These are phyloP conservation scores for Thielaviopsis ethacetica DNA, from an alignment of 2,329 filamentous ascomycete genomes.

Conservation along the genomic window DNA sequence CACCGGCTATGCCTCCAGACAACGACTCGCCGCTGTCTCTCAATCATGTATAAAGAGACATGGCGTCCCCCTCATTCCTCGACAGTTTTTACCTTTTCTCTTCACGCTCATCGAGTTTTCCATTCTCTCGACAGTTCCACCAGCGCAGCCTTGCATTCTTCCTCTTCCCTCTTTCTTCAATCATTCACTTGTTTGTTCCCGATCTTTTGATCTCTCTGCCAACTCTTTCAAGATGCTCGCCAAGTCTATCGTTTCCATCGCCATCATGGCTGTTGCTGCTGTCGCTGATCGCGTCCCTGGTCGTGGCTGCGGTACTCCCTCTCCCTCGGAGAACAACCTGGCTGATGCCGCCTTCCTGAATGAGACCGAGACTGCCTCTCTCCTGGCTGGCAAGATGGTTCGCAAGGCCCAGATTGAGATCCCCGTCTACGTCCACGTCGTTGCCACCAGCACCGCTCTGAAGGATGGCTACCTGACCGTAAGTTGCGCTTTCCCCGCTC, in stretches of 20 bases:
- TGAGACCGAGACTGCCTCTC: conserved; percentile 11
- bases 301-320: conserved; percentile 14
- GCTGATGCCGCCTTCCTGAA: conserved; percentile 13
- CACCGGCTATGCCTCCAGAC: too few species aligned
- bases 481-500: conserved; percentile 11
- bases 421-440: conserved; percentile 23
- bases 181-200: neutral
- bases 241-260: conserved; percentile 6
- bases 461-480: conserved; percentile 22
- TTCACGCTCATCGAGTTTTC: neutral
- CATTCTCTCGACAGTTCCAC: conserved; percentile 1
- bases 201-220: neutral
- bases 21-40: neutral
- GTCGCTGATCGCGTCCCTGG: conserved; percentile 7
- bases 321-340: conserved; percentile 12
- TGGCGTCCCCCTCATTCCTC: neutral
- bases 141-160: neutral
- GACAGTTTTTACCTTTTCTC: neutral
- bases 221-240: conserved; percentile 9
- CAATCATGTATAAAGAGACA: neutral
- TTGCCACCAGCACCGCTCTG: conserved; percentile 18
- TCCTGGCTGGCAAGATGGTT: conserved; percentile 12
- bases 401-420: conserved; percentile 17
- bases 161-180: neutral
- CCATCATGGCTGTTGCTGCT: conserved; percentile 4